A percentile compares a stretch with the other conserved stretches of the same genome.
Conservation (phyloP, 2,329 filamentous ascomycete genomes). For the Fonsecaea multimorphosa region DNA sequence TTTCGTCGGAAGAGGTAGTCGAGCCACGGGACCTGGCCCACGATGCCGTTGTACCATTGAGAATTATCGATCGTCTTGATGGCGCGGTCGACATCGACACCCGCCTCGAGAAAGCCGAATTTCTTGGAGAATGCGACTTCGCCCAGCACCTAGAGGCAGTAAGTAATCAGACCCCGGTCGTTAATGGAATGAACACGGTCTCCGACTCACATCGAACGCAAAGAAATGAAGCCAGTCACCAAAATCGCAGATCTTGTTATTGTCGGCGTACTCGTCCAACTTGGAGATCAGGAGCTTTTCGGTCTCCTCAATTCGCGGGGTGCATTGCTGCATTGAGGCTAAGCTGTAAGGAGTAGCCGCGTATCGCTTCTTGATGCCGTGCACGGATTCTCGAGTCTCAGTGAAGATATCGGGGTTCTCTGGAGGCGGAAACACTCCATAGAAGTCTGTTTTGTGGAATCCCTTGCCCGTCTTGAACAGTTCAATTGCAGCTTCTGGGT, state of each 20-base stretch:
- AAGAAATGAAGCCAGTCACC: conserved; percentile 49
- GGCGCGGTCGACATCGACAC: conserved; percentile 57
- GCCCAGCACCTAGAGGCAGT: conserved; percentile 42
- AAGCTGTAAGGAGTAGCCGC: conserved; percentile 43
- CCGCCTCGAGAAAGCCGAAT: conserved; percentile 61
- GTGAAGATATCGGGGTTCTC: conserved; percentile 66
- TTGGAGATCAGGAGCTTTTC: conserved; percentile 55
- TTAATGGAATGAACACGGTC: not conserved
- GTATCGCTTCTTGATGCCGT: conserved; percentile 62
- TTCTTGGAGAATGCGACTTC: conserved; percentile 50
- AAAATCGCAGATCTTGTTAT: conserved; percentile 51
- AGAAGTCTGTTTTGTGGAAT: conserved; percentile 62
- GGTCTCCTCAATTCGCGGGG: conserved; percentile 41
- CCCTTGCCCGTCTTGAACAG: conserved; percentile 58
- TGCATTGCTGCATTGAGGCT: conserved; percentile 41
- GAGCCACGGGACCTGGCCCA: conserved; percentile 50
- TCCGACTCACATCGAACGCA: conserved; percentile 45
- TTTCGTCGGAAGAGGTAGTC: conserved; percentile 58
- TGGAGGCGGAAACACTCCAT: conserved; percentile 61
- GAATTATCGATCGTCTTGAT: conserved; percentile 60
- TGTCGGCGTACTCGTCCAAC: conserved; percentile 50
- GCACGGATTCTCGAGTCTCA: conserved; percentile 60
- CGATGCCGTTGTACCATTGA: conserved; percentile 42
- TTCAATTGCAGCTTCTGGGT: conserved; percentile 54
- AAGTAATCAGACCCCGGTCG: conserved; percentile 1